Conservation (phyloP, 2,329 filamentous ascomycete genomes). For the Calonectria henricotiae region DNA sequence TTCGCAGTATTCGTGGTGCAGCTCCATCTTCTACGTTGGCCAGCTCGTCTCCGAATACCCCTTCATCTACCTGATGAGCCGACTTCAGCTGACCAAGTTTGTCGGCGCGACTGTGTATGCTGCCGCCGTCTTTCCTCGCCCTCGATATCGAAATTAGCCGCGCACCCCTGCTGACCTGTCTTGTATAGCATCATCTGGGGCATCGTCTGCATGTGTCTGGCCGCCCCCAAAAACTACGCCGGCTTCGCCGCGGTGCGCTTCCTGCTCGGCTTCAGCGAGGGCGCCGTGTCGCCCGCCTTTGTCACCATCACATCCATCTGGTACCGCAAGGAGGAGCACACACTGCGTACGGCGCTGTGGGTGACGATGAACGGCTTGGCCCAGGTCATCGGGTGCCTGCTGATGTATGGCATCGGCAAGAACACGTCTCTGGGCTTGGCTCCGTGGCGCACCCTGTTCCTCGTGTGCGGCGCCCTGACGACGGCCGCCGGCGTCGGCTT, state of each 20-base stretch:
- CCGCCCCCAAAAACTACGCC: constrained; percentile 60
- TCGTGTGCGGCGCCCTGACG: constrained; percentile 68
- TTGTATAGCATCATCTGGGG: constrained; percentile 61
- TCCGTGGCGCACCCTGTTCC: constrained; percentile 66
- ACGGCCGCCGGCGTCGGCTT: constrained; percentile 62
- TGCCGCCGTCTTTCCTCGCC: too few relatives aligned
- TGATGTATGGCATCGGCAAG: constrained; percentile 61
- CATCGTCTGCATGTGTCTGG: constrained; percentile 63
- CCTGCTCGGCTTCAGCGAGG: constrained; percentile 59
- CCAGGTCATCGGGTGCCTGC: constrained; percentile 36
- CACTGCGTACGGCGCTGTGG: constrained; percentile 37
- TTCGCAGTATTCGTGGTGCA: constrained; percentile 67
- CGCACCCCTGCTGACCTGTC: background rate
- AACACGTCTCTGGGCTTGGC: constrained; percentile 55
- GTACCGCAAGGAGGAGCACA: constrained; percentile 39
- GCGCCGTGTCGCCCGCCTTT: constrained; percentile 35
- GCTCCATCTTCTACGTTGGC: constrained; percentile 64
- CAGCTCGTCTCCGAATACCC: constrained; percentile 67
- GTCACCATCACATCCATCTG: constrained; percentile 40
- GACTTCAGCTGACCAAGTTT: constrained; percentile 66
- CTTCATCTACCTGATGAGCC: constrained; percentile 68
- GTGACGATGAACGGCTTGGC: constrained; percentile 38
- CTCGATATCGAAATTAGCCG: background rate
- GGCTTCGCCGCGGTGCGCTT: constrained; percentile 61
- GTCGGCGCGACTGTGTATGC: constrained; percentile 65